Evolutionary conservation across 1,139 yeast genomes (phyloP), one percentile per base, ranked within the genome.

Genomic region (Suhomyces anneliseae): DNA sequence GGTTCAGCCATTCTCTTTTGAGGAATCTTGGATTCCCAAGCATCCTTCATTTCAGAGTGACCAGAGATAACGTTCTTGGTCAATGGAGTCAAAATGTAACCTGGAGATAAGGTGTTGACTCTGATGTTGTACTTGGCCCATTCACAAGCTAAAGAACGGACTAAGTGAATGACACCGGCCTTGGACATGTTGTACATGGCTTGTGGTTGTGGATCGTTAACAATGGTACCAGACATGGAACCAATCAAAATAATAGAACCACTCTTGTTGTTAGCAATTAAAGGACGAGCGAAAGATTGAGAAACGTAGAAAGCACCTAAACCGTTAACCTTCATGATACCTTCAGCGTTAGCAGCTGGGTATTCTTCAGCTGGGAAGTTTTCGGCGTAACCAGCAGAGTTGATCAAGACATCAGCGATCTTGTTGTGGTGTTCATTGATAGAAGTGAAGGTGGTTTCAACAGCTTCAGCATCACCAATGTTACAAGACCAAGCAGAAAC

Each of bases 311-410:
- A 77, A 6, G 93, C 82, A 12, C 95, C 95, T 65, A 85, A 72
- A 27, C 87, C 78, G 66, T 87, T 87, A 49, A 87, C 95, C 60
- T 83, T 80, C 68, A 85, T 75, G 51, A 87, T 70, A 33, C 79
- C 77, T 59, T 85, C 89, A 45, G 90, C 88, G 59, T 83, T 84
- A 45, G 68, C 62, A 35, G 89, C 80, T 15, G 93, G 92, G 68
- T 87, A 87, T 44, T 85, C 88, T 58, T 84, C 81, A 29, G 95
- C 95, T 3, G 89, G 80, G 68, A 76, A 81, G 70, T 85, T 86
- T 64, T 86, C 90, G 63, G 90, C 84, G 72, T 84, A 87, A n/a
- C 95, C 95, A 10, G 95, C 95, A 43, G 90, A 77, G 70, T 87
- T 87, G 52, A 87, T 77, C 58, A 87, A 76, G 52, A 86, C 70